Percentiles rank a stretch among this genome's conserved stretches.
phyloP scores from a whole-genome alignment of 306 rosid species.

The Glycine latifolia region DNA sequence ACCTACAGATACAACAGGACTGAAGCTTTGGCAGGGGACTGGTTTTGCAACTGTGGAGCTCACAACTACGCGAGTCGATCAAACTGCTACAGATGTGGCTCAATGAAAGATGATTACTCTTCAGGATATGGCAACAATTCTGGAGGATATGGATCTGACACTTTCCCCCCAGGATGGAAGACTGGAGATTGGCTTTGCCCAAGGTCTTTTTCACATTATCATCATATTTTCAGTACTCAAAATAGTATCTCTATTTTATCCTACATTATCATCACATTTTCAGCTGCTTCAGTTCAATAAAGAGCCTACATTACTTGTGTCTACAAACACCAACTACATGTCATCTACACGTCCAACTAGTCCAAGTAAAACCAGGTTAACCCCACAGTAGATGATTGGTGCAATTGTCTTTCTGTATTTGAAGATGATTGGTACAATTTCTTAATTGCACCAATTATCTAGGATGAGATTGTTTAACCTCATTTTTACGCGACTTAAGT shows the following conservation, averaged over 20 bases:
- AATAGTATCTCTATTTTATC: background rate
- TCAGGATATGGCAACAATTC: constrained; percentile 58
- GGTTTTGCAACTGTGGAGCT: constrained; percentile 91
- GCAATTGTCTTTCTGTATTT: background rate
- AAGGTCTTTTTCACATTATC: constrained; percentile 61
- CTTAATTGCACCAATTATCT: background rate
- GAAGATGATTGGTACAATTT: background rate
- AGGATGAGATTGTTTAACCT: background rate
- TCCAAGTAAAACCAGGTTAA: background rate
- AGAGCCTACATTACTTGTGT: constrained; percentile 26
- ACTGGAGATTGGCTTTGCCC: constrained; percentile 94
- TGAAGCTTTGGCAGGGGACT: constrained; percentile 92
- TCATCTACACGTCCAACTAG: background rate
- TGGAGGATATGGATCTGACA: constrained; percentile 65
- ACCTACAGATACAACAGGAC: constrained; percentile 68
- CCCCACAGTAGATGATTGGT: background rate
- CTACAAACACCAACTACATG: constrained; percentile 25
- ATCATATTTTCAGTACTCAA: constrained; percentile 25
- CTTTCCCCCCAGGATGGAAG: constrained; percentile 95
- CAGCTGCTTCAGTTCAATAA: constrained; percentile 13
- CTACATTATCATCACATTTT: background rate
- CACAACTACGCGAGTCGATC: constrained; percentile 96
- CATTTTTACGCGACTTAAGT: background rate
- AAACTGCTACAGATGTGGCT: constrained; percentile 72
- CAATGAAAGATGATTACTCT: constrained; percentile 64